Evolutionary conservation across 768 basidiomycete species (phyloP).

Genomic region (Mycena galericulata): DNA sequence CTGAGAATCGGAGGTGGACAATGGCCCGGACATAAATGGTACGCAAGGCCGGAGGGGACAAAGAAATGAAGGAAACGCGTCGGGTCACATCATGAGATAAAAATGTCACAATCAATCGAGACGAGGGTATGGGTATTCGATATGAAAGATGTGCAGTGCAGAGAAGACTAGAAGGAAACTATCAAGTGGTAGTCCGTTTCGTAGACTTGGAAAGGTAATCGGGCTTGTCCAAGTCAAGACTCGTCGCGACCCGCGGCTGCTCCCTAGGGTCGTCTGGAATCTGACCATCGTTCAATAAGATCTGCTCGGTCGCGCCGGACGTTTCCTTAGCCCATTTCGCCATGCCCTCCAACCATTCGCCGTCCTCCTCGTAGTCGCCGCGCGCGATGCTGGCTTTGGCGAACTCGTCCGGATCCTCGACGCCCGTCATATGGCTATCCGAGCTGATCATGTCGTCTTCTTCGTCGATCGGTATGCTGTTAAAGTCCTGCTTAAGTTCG

Average conservation of each 20-base stretch:
- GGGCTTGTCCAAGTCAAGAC: neutral
- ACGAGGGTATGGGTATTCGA: no score
- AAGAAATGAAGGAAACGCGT: no score
- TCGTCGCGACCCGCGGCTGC: constrained; percentile 1
- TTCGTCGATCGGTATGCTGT: neutral
- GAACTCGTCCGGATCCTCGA: constrained; percentile 2
- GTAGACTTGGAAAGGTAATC: neutral
- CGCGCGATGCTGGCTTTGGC: neutral
- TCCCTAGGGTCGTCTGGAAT: neutral
- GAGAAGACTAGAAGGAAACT: no score
- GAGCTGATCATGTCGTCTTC: neutral
- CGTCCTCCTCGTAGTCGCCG: neutral
- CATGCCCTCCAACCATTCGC: neutral
- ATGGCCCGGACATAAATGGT: no score
- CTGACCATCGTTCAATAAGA: neutral
- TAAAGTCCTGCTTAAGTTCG: neutral
- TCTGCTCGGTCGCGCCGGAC: neutral
- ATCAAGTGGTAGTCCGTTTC: no score
- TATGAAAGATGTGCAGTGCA: no score
- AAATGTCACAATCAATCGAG: no score
- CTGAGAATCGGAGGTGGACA: no score
- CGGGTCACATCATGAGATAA: no score
- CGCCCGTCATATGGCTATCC: neutral
- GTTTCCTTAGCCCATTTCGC: neutral
- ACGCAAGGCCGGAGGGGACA: no score